phyloP scores from a whole-genome alignment of 352 stramenopile species.

The Phytophthora cryptogea region DNA sequence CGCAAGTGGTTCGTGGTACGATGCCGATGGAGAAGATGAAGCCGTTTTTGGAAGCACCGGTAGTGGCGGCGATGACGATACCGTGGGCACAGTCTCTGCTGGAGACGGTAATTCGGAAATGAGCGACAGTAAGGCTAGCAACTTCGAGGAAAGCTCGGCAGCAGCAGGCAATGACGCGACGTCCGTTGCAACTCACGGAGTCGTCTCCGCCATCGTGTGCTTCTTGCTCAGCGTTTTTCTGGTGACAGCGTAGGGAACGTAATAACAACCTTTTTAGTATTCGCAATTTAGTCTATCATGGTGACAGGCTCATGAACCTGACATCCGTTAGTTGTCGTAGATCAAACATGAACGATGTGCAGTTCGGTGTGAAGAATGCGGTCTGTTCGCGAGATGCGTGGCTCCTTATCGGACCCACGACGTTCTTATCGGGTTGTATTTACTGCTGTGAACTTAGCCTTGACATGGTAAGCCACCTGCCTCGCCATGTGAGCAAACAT shows the following conservation, averaged over 20 bases:
- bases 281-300: conserved; percentile 21
- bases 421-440: conserved; percentile 14
- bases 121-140: conserved; percentile 26
- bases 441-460: background rate
- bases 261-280: conserved; percentile 9
- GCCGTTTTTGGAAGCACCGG: conserved; percentile 11
- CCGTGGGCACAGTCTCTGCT: conserved; percentile 29
- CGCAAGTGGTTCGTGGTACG: conserved; percentile 32
- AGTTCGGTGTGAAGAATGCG: background rate
- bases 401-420: background rate
- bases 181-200: background rate
- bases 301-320: background rate
- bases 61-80: conserved; percentile 9
- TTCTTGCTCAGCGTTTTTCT: conserved; percentile 18
- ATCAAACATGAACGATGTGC: conserved; percentile 10
- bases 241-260: conserved; percentile 5
- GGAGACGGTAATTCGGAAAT: conserved; percentile 21
- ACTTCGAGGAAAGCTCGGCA: conserved; percentile 18
- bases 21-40: conserved; percentile 26
- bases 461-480: conserved; percentile 3
- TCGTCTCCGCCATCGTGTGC: background rate
- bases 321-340: background rate
- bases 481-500: background rate
- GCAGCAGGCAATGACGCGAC: conserved; percentile 10
- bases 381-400: background rate